Evolutionary conservation across 805 yeast species (phyloP), one percentile per base, ranked within the genome.

Genomic region (Ogataea philodendri): DNA sequence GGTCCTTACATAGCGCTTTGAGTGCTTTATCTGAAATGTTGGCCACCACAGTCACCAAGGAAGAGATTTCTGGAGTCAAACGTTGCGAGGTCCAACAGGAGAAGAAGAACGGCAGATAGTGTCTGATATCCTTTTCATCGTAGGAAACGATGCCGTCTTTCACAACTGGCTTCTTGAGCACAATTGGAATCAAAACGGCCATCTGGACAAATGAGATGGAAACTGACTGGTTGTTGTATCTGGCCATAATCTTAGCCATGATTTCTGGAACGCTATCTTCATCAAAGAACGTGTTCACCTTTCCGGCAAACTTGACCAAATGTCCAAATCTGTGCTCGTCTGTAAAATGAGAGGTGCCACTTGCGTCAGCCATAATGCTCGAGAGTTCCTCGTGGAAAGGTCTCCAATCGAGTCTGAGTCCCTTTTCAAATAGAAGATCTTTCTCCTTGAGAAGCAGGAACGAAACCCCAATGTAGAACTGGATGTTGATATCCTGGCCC

Each of bases 61-160:
- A 81, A 8, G 50, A 39, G 7, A 79, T 66, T 46, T 85, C 95
- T 21, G 76, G 62, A 11, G 74, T 67, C 1, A 57, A 44, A 47
- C 71, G 60, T 26, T 76, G 59, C 41, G 78, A 66, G 2, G 73
- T 54, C 95, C 96, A 87, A 27, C 84, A 60, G 42, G 84, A 78
- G 46, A 85, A 84, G 6, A 86, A 54, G 2, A 85, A 61, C 0
- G 89, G 79, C 18, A 85, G 54, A 46, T 80, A 78, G 43, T 77
- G 44, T 7, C 70, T 66, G 9, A 58, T 50, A 43, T 63, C 67
- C 10, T 40, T 30, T 17, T 45, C 39, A 8, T 48, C 43, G 36
- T 55, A 61, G 1, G 23, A 1, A 3, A 45, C 23, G 2, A 35
- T 4, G 1, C 57, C 61, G 28, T 46, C 48, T 1, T 16, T 21